Percentiles rank a stretch among this genome's conserved stretches.
phyloP scores from a whole-genome alignment of 2,329 filamentous ascomycete species.

The Fusarium chaquense region DNA sequence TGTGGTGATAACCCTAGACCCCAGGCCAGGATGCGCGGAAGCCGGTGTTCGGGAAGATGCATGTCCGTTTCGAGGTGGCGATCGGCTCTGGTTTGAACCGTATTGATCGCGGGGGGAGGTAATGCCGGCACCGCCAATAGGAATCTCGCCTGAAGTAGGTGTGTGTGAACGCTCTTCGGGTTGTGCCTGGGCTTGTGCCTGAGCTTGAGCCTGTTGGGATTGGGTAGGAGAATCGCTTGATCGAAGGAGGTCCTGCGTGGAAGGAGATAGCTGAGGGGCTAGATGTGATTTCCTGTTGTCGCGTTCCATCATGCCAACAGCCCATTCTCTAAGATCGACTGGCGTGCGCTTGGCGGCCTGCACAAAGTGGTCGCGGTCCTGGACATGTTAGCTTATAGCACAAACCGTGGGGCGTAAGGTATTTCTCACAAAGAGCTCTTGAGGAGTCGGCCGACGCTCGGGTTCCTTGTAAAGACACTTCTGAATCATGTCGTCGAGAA shows the following conservation, averaged over 20 bases:
- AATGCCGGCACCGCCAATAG: conserved; percentile 69
- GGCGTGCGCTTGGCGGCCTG: conserved; percentile 97
- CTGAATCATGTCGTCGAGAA: conserved; percentile 96
- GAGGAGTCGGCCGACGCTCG: conserved; percentile 88
- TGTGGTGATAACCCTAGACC: conserved; percentile 63
- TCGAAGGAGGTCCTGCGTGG: conserved; percentile 80
- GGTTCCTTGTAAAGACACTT: conserved; percentile 94
- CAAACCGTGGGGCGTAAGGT: conserved; percentile 18
- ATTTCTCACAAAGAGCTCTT: conserved; percentile 84
- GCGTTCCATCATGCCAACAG: conserved; percentile 90
- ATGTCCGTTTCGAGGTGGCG: conserved; percentile 64
- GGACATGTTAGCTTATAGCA: conserved; percentile 29
- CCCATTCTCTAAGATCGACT: conserved; percentile 94
- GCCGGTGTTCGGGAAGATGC: conserved; percentile 58
- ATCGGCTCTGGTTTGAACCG: conserved; percentile 60
- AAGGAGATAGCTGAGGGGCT: conserved; percentile 81
- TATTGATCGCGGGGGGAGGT: conserved; percentile 66
- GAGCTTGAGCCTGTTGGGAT: conserved; percentile 56
- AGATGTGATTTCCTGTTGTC: conserved; percentile 97
- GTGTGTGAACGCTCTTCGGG: conserved; percentile 64
- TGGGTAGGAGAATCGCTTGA: conserved; percentile 70
- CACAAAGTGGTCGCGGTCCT: conserved; percentile 94
- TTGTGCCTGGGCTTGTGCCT: conserved; percentile 52
- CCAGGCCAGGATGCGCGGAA: conserved; percentile 63
- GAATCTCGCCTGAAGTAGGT: conserved; percentile 79